These are phyloP conservation scores for Pyricularia sp. DNA, from an alignment of 2,329 filamentous ascomycete species.

Conservation along the genomic window DNA sequence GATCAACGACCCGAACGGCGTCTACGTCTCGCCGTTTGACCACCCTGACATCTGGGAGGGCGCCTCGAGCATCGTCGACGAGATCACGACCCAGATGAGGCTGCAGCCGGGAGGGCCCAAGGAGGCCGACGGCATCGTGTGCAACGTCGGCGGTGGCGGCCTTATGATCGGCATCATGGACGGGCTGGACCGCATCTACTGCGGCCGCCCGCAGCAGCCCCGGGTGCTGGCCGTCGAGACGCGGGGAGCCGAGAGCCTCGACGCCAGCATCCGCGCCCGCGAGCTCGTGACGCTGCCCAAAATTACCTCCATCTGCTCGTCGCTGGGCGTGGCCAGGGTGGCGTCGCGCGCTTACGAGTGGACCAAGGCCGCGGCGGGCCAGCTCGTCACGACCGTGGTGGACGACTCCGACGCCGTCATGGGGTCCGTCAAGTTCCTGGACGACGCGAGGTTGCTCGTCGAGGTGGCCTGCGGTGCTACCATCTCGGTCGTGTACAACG, in stretches of 20 bases:
- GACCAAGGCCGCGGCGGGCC: conserved; percentile 17
- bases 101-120: conserved; percentile 11
- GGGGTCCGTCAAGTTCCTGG: conserved; percentile 62
- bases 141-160: conserved; percentile 59
- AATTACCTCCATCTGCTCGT: conserved; percentile 61
- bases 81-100: conserved; percentile 22
- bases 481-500: conserved; percentile 54
- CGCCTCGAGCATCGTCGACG: conserved; percentile 40
- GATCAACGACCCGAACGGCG: conserved; percentile 21
- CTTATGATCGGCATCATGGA: conserved; percentile 55
- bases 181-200: conserved; percentile 36
- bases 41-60: conserved; percentile 55
- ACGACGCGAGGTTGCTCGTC: conserved; percentile 70
- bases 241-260: conserved; percentile 52
- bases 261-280: conserved; percentile 38
- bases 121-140: conserved; percentile 38
- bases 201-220: conserved; percentile 7
- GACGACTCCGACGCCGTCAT: conserved; percentile 67
- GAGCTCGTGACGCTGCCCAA: conserved; percentile 46
- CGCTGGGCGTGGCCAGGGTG: conserved; percentile 55
- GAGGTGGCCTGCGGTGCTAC: conserved; percentile 79
- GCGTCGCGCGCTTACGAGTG: conserved; percentile 33
- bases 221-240: conserved; percentile 62
- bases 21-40: conserved; percentile 57
- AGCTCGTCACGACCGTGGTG: conserved; percentile 46